Percentiles rank a stretch among this genome's conserved stretches.
These are phyloP conservation scores for Umbilicus rupestris DNA, from an alignment of 164 flowering plant species.

Conservation along the genomic window DNA sequence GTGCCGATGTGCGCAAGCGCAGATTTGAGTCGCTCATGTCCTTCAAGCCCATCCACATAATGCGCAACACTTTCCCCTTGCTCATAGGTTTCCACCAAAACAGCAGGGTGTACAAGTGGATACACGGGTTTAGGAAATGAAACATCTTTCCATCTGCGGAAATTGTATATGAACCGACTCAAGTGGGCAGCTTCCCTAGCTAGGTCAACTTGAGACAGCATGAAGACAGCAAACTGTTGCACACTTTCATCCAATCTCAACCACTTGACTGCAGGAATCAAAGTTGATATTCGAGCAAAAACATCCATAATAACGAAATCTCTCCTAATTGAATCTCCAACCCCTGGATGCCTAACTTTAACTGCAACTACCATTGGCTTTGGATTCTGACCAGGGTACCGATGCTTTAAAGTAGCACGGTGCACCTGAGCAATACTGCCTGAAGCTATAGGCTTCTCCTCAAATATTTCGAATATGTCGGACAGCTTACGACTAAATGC, in stretches of 20 bases:
- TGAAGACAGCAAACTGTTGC: slow-evolving; percentile 83
- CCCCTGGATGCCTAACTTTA: slow-evolving; percentile 86
- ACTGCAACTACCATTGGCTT: slow-evolving; percentile 72
- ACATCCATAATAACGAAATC: slow-evolving; percentile 65
- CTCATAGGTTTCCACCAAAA: slow-evolving; percentile 77
- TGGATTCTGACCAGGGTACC: slow-evolving; percentile 40
- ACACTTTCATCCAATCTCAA: slow-evolving; percentile 83
- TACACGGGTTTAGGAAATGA: slow-evolving; percentile 83
- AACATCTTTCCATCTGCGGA: slow-evolving; percentile 78
- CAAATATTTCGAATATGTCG: slow-evolving; percentile 73
- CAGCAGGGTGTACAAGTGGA: slow-evolving; percentile 90
- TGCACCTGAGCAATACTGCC: slow-evolving; percentile 90
- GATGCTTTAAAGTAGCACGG: slow-evolving; percentile 57
- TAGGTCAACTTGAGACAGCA: slow-evolving; percentile 93
- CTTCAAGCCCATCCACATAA: slow-evolving; percentile 65
- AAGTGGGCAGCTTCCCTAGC: slow-evolving; percentile 88
- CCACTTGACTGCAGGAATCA: slow-evolving; percentile 70
- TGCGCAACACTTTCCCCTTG: slow-evolving; percentile 69
- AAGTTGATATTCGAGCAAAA: slow-evolving; percentile 48
- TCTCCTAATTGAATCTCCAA: slow-evolving; percentile 72
- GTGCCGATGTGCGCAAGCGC: slow-evolving; percentile 83
- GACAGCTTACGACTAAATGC: slow-evolving; percentile 77
- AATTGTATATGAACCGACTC: slow-evolving; percentile 78
- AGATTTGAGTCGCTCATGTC: slow-evolving; percentile 50
- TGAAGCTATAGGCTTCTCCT: slow-evolving; percentile 72